Conservation (phyloP, 2,329 filamentous ascomycete species). For the Fusarium sp. region DNA sequence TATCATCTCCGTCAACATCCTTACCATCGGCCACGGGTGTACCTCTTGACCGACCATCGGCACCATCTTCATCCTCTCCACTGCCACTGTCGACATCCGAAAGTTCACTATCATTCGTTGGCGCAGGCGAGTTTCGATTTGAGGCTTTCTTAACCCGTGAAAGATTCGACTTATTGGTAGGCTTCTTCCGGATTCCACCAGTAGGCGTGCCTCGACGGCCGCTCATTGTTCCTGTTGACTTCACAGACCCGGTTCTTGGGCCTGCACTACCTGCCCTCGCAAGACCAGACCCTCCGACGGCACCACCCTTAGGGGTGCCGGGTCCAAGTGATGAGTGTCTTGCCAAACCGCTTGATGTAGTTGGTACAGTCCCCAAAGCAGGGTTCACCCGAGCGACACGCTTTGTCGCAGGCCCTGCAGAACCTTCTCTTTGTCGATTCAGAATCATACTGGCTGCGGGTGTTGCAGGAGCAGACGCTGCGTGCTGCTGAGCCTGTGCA, state of each 20-base stretch:
- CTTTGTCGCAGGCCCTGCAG: conserved; percentile 69
- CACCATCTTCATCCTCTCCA: conserved; percentile 62
- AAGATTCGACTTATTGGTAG: conserved; percentile 68
- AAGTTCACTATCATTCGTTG: conserved; percentile 72
- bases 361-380: conserved; percentile 60
- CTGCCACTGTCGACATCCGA: conserved; percentile 71
- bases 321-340: conserved; percentile 73
- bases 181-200: conserved; percentile 60
- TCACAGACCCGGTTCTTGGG: conserved; percentile 63
- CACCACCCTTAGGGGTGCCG: conserved; percentile 66
- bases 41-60: conserved; percentile 49
- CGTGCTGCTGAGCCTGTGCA: conserved; percentile 62
- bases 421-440: conserved; percentile 68
- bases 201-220: conserved; percentile 64
- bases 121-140: conserved; percentile 71
- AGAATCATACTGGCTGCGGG: conserved; percentile 71
- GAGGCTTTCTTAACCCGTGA: conserved; percentile 71
- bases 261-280: conserved; percentile 69
- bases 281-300: conserved; percentile 49
- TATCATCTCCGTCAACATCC: conserved; percentile 63
- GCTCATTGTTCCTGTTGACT: conserved; percentile 54
- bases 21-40: conserved; percentile 51
- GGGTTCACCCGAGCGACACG: conserved; percentile 62
- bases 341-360: conserved; percentile 68
- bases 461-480: conserved; percentile 69